Percentiles rank a stretch among this genome's conserved stretches.
Conservation (phyloP, 768 basidiomycete species). For the Tylopilus subfusipes region DNA sequence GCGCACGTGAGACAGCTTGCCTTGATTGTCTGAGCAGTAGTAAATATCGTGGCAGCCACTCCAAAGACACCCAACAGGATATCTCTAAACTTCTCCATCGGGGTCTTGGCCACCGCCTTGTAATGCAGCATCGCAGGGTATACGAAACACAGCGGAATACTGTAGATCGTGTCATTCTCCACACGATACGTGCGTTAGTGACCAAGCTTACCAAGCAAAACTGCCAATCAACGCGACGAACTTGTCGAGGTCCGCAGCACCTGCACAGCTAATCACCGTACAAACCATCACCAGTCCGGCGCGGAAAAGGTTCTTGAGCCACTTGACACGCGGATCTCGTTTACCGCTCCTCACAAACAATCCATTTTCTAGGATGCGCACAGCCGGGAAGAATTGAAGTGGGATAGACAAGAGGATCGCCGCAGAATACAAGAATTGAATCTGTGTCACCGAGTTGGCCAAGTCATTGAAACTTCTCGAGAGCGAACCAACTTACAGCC, state of each 20-base stretch:
- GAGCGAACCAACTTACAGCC: constrained; percentile 50
- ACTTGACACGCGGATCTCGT: constrained; percentile 75
- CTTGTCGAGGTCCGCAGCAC: constrained; percentile 89
- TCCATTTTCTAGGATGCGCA: constrained; percentile 95
- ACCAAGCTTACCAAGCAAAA: constrained; percentile 76
- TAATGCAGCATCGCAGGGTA: constrained; percentile 94
- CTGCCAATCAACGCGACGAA: constrained; percentile 92
- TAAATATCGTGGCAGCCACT: constrained; percentile 65
- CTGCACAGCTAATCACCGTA: constrained; percentile 77
- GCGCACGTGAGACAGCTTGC: constrained; percentile 32
- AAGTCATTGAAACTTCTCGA: not conserved
- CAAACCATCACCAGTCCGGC: constrained; percentile 74
- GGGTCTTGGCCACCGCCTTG: constrained; percentile 76
- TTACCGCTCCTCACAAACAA: constrained; percentile 89
- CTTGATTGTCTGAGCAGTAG: constrained; percentile 73
- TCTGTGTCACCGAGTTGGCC: constrained; percentile 35
- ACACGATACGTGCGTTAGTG: not conserved
- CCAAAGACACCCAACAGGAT: constrained; percentile 77
- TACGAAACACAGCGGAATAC: constrained; percentile 90
- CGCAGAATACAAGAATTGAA: constrained; percentile 85
- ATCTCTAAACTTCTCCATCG: constrained; percentile 62
- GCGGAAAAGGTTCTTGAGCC: constrained; percentile 92
- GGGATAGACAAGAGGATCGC: constrained; percentile 92
- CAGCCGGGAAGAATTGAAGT: constrained; percentile 95
- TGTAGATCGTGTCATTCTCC: constrained; percentile 31